A percentile compares a stretch with the other conserved stretches of the same genome.
phyloP scores from a whole-genome alignment of 1,139 yeast genomes.

The Pichia sp. region DNA sequence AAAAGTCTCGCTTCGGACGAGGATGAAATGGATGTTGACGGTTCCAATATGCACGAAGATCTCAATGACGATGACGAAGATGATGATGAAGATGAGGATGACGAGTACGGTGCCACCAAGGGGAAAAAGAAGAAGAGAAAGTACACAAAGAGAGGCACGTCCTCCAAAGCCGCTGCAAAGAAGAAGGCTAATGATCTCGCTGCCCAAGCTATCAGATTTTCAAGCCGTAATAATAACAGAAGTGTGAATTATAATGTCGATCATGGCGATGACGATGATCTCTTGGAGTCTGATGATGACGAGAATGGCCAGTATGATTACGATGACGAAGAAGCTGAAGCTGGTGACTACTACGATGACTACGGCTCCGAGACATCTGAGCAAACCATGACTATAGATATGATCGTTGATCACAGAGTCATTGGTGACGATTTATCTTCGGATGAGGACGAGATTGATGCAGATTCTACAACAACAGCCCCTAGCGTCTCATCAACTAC shows the following conservation, averaged over 20 bases:
- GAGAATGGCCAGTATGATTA: slow-evolving; percentile 27
- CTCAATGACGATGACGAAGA: slow-evolving; percentile 27
- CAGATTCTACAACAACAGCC: too few species aligned
- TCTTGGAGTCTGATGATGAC: slow-evolving; percentile 50
- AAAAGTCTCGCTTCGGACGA: slow-evolving; percentile 16
- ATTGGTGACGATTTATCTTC: slow-evolving; percentile 29
- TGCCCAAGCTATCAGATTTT: slow-evolving; percentile 45
- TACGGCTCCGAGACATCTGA: slow-evolving; percentile 18
- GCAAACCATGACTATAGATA: slow-evolving; percentile 37
- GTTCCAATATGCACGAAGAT: too few species aligned
- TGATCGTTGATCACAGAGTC: slow-evolving; percentile 48
- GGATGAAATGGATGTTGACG: slow-evolving; percentile 17
- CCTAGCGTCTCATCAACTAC: too few species aligned
- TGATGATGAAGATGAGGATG: slow-evolving; percentile 29
- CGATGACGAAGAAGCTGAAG: slow-evolving; percentile 30
- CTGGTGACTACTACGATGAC: slow-evolving; percentile 33
- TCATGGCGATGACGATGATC: slow-evolving; percentile 49
- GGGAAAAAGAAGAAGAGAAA: slow-evolving; percentile 8
- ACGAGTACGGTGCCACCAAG: slow-evolving; percentile 13
- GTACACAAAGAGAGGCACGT: background rate
- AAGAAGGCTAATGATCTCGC: slow-evolving; percentile 17
- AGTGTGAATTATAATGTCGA: slow-evolving; percentile 74
- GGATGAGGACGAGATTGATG: slow-evolving; percentile 23
- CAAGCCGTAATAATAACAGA: slow-evolving; percentile 58
- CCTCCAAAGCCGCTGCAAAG: slow-evolving; percentile 18